Evolutionary conservation across 768 basidiomycete genomes (phyloP).

Genomic region (Boletus edulis): DNA sequence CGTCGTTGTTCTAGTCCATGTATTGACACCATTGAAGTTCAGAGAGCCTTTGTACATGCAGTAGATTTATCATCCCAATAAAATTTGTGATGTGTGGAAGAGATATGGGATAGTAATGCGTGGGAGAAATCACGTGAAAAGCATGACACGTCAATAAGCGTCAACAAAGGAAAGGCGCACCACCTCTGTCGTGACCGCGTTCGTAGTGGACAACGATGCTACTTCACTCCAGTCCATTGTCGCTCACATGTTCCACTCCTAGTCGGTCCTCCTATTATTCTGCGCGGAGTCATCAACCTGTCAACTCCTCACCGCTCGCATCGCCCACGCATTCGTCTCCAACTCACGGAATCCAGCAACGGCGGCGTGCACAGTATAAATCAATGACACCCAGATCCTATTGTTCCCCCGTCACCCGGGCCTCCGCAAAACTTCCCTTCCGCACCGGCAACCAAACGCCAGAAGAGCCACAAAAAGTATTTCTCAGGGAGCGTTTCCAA

Average conservation of each 20-base stretch:
- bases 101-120: too few species aligned
- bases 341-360: slow-evolving; percentile 40
- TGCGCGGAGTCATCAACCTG: slow-evolving; percentile 33
- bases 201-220: slow-evolving; percentile 6
- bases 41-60: too few species aligned
- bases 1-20: too few species aligned
- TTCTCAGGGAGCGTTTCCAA: slow-evolving; percentile 60
- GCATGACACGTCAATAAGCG: slow-evolving; percentile 22
- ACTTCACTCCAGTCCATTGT: slow-evolving; percentile 29
- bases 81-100: too few species aligned
- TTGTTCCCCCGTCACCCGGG: slow-evolving; percentile 13
- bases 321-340: slow-evolving; percentile 47
- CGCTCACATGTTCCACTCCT: slow-evolving; percentile 37
- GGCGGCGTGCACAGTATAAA: slow-evolving; percentile 60
- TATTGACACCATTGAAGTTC: too few species aligned
- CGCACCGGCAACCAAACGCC: slow-evolving; percentile 13
- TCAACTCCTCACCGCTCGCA: slow-evolving; percentile 53
- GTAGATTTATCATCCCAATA: too few species aligned
- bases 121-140: slow-evolving; percentile 13
- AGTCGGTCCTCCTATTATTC: slow-evolving; percentile 31
- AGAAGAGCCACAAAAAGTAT: slow-evolving; percentile 49
- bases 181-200: slow-evolving; percentile 6
- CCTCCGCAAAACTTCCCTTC: slow-evolving; percentile 15
- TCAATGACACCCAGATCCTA: slow-evolving; percentile 26
- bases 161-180: slow-evolving; percentile 19